phyloP scores from a whole-genome alignment of 768 basidiomycete genomes.

The Trichaptum fuscoviolaceum region DNA sequence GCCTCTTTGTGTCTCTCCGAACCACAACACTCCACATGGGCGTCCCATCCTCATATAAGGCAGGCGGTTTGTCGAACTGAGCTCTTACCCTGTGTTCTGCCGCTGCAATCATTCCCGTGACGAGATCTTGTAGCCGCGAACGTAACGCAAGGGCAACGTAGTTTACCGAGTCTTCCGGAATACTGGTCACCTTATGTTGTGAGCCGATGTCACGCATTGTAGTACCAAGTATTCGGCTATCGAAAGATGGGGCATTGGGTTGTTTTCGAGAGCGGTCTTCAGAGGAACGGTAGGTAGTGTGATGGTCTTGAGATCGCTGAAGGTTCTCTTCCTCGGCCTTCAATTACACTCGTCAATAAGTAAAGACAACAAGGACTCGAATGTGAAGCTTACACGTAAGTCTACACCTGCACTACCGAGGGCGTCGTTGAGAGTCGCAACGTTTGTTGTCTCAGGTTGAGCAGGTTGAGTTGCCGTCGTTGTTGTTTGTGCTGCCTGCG shows the following conservation, averaged over 20 bases:
- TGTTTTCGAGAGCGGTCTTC: slow-evolving; percentile 82
- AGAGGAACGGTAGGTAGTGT: slow-evolving; percentile 56
- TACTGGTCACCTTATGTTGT: slow-evolving; percentile 58
- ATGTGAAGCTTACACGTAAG: slow-evolving; percentile 48
- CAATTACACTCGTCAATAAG: slow-evolving; percentile 3
- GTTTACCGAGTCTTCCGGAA: slow-evolving; percentile 68
- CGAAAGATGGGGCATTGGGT: slow-evolving; percentile 62
- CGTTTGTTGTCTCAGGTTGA: slow-evolving; percentile 56
- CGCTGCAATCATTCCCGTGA: slow-evolving; percentile 63
- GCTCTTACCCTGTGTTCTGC: slow-evolving; percentile 65
- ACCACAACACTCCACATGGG: slow-evolving; percentile 84
- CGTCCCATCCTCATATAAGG: slow-evolving; percentile 45
- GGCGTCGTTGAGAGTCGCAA: slow-evolving; percentile 78
- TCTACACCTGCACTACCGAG: slow-evolving; percentile 85
- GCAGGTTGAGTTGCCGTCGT: slow-evolving; percentile 22
- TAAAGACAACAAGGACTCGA: not conserved
- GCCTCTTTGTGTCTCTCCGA: slow-evolving; percentile 74
- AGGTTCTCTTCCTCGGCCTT: slow-evolving; percentile 86
- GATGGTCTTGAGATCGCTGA: slow-evolving; percentile 59
- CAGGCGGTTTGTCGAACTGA: slow-evolving; percentile 61
- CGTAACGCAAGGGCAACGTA: slow-evolving; percentile 80
- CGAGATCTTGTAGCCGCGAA: slow-evolving; percentile 63
- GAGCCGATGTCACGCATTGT: slow-evolving; percentile 66
- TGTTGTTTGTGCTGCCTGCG: slow-evolving; percentile 16
- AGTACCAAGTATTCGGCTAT: slow-evolving; percentile 55